A percentile compares a stretch with the other conserved stretches of the same genome.
Evolutionary conservation across 352 stramenopile genomes (phyloP).

Genomic region (Hyaloperonospora brassicae): DNA sequence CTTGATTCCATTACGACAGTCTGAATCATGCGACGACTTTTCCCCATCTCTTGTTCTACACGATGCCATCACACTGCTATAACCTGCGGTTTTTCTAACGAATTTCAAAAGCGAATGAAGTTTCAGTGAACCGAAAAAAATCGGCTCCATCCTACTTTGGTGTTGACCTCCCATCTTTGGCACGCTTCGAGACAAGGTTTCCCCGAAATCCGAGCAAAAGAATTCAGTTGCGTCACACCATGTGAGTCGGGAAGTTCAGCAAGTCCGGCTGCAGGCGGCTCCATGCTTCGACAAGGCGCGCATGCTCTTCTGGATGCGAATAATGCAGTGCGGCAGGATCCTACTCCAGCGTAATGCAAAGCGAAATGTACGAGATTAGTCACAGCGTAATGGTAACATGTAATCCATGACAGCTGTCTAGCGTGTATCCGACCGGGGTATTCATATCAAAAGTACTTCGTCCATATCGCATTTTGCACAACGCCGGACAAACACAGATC

Average conservation of each 20-base stretch:
- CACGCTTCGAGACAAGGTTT: too few relatives aligned
- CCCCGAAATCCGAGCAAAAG: neutral
- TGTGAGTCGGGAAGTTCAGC: conserved; percentile 33
- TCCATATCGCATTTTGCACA: neutral
- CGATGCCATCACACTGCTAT: neutral
- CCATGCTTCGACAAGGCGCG: conserved; percentile 64
- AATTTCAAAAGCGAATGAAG: too few relatives aligned
- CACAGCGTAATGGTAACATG: neutral
- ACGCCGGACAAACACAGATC: neutral
- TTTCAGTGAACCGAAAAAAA: too few relatives aligned
- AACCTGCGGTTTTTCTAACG: neutral
- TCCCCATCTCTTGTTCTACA: too few relatives aligned
- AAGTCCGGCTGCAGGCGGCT: conserved; percentile 63
- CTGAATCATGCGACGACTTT: too few relatives aligned
- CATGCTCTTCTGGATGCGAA: conserved; percentile 62
- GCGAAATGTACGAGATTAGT: conserved; percentile 6
- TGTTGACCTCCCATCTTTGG: too few relatives aligned
- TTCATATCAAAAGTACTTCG: neutral
- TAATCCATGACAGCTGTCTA: conserved; percentile 4
- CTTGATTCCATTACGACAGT: too few relatives aligned
- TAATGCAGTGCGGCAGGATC: conserved; percentile 61
- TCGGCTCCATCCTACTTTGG: too few relatives aligned
- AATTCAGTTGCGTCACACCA: conserved; percentile 17
- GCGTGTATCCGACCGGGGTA: conserved; percentile 20
- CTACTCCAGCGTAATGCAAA: conserved; percentile 20